Evolutionary conservation across 306 rosid species (phyloP).

Genomic region (Quercus rubra): DNA sequence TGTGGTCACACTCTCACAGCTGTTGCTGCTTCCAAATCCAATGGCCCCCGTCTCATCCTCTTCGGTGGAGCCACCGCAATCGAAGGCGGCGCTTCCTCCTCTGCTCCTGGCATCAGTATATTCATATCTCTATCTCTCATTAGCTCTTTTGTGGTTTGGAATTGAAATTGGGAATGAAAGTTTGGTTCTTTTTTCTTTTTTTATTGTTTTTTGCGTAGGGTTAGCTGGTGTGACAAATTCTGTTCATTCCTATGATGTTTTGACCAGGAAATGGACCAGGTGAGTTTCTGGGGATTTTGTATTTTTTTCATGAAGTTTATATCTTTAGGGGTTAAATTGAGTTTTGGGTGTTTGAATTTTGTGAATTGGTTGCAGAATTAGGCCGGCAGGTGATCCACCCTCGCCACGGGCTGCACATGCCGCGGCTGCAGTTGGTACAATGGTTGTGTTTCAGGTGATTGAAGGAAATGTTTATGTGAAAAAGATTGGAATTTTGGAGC

Average conservation of each 20-base stretch:
- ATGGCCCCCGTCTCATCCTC: conserved; percentile 82
- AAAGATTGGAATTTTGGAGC: neutral
- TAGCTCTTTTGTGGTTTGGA: neutral
- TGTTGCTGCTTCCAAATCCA: conserved; percentile 81
- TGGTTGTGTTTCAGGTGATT: conserved; percentile 98
- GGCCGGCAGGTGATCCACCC: conserved; percentile 97
- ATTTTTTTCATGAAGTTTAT: neutral
- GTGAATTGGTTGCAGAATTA: conserved; percentile 41
- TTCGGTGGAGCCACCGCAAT: conserved; percentile 98
- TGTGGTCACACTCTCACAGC: conserved; percentile 88
- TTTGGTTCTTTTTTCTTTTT: neutral
- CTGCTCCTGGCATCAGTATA: conserved; percentile 88
- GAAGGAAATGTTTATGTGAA: neutral
- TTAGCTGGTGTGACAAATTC: conserved; percentile 94
- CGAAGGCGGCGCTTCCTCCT: conserved; percentile 80
- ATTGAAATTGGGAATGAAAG: neutral
- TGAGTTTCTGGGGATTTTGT: conserved; percentile 16
- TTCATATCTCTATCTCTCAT: neutral
- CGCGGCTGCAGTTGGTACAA: conserved; percentile 92
- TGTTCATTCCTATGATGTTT: conserved; percentile 84
- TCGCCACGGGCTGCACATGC: conserved; percentile 99
- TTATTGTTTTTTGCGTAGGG: conserved; percentile 38
- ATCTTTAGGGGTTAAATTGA: conserved; percentile 21
- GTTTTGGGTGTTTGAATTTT: conserved; percentile 24
- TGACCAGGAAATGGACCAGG: conserved; percentile 90